Evolutionary conservation across 345 rosid genomes (phyloP), one percentile per base, ranked within the genome.

Genomic region (Bretschneidera sinensis): DNA sequence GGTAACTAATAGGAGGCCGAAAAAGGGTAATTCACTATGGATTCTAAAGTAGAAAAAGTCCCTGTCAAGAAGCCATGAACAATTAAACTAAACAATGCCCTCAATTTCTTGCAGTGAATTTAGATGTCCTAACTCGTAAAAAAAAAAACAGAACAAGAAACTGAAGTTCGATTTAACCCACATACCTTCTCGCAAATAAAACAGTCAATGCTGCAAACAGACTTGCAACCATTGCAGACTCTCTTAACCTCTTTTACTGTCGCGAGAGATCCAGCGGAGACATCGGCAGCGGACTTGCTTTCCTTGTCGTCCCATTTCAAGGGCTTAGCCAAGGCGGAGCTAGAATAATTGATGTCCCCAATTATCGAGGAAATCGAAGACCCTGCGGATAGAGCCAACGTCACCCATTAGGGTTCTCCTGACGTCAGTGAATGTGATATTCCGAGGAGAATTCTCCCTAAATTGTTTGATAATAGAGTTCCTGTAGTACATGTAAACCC

Each of bases 261-360:
- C 18, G 72, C 28, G 9, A 80, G 49, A 43, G 80, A 66, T 6
- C 74, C 85, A 43, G 52, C 56, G 24, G 73, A 51, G 63, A 55
- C 60, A 13, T 65, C 81, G 4, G 75, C 71, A 21, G 71, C 47
- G 67, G 83, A 68, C 68, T 81, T 86, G n/a, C 63, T 47, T 17
- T 89, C 96, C 74, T 87, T 92, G 7, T 90, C 97, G 52, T 90
- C 97, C 96, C 97, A 90, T 63, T 82, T 90, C 74, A 90, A 71
- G 0, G 89, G 85, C 83, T 81, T 92, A 65, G 56, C 77, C 23
- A 77, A 50, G 17, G 72, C 48, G 22, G 86, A 57, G 50, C 82
- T 67, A 17, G 85, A 59, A 68, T 80, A 88, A 65, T 94, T 94
- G 55, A 94, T 67, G 68, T 5, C 96, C 97, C 99, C 99, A 90